Evolutionary conservation across 192 early-diverging fungal genomes (phyloP), one percentile per base, ranked within the genome.

Genomic region (Phycomyces blakesleeanus): DNA sequence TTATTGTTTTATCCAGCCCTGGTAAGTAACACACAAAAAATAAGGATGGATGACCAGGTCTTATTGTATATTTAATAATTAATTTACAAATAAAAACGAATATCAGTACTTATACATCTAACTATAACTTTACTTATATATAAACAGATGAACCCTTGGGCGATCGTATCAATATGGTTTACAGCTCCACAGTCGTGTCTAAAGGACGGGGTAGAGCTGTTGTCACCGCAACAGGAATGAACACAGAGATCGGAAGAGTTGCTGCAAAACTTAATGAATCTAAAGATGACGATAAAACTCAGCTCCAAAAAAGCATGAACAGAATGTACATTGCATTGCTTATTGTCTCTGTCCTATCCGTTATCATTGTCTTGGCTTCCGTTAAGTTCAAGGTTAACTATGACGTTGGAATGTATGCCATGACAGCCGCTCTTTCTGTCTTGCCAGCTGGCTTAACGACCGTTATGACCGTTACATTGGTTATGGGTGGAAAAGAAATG

Each of bases 381-480:
- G 84, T 87, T 69, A 81, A 81, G 57, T 90, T 88, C 71, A 67
- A 83, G 24, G 61, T 82, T 55, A 74, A 67, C 26, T 79, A 76
- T 50, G 88, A 90, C 22, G 71, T 81, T 20, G 84, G 82, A 3
- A 78, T 90, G 50, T 90, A 90, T 67, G 91, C 90, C 18, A 87
- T 97, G 53, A 86, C 87, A 29, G 78, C 94, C 57, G 91, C 91
- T 14, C 87, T 98, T 57, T 88, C 91, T 24, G 87, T 95, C 18
- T 89, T 98, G 69, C 96, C 96, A 41, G 94, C 93, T 64, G 96
- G 94, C 62, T 78, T 96, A 16, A 85, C 94, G 26, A 92, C 93
- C 18, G 93, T 98, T 20, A 89, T 94, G 40, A 96, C 96, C 0
- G 78, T 96, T 61, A 93, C 93, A 26, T 91, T 98, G 85, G 93